phyloP scores from a whole-genome alignment of 140 eudicot species.

The Bidens hawaiensis region DNA sequence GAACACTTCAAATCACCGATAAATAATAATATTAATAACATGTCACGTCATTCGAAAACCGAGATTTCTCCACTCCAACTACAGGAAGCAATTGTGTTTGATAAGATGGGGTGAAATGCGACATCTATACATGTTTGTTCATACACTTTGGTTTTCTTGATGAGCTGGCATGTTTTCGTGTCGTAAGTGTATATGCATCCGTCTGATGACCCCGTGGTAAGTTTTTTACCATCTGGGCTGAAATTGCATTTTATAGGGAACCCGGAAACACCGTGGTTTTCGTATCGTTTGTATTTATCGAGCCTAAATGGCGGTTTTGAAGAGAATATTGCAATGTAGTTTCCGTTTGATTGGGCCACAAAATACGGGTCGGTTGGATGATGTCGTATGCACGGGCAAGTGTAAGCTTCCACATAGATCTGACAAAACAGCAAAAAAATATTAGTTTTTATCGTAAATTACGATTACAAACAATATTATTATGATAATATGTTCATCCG shows the following conservation, averaged over 20 bases:
- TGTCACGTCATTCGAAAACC: slow-evolving; percentile 35
- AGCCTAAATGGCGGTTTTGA: slow-evolving; percentile 70
- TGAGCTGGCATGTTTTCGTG: slow-evolving; percentile 48
- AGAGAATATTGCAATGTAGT: slow-evolving; percentile 83
- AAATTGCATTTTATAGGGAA: slow-evolving; percentile 82
- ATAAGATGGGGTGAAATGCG: slow-evolving; percentile 69
- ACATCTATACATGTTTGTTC: slow-evolving; percentile 80
- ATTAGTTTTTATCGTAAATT: background rate
- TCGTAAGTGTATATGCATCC: slow-evolving; percentile 66
- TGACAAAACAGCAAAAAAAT: slow-evolving; percentile 15
- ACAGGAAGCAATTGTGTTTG: slow-evolving; percentile 66
- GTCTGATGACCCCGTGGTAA: slow-evolving; percentile 78
- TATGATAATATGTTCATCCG: too few relatives aligned
- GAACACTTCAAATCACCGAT: slow-evolving; percentile 18
- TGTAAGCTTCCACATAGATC: slow-evolving; percentile 89
- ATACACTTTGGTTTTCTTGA: slow-evolving; percentile 55
- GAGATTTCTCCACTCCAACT: slow-evolving; percentile 79
- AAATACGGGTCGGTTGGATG: slow-evolving; percentile 83
- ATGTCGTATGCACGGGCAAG: slow-evolving; percentile 74
- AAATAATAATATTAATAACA: background rate
- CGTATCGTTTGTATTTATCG: slow-evolving; percentile 83
- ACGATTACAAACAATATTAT: too few relatives aligned
- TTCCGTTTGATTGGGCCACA: slow-evolving; percentile 87
- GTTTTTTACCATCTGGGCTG: slow-evolving; percentile 58
- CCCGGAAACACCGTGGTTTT: slow-evolving; percentile 73